These are phyloP conservation scores for Entomortierella chlamydospora DNA, from an alignment of 192 early-diverging fungal species.

Conservation along the genomic window DNA sequence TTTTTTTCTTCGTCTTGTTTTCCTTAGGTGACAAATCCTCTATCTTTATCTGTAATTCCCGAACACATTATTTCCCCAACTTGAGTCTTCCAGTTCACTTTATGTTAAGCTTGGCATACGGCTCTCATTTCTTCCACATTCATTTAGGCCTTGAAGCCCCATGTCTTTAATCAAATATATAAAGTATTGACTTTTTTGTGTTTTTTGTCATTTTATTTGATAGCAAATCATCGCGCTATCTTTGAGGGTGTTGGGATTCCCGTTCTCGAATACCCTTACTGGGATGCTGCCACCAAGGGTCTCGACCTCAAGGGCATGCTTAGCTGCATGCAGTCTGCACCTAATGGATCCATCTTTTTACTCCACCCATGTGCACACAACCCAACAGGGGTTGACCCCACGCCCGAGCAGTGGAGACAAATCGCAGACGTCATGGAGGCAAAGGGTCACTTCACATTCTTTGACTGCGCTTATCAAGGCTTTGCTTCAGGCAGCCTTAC, in stretches of 20 bases:
- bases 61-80: no score
- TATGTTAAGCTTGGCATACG: neutral
- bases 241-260: constrained; percentile 86
- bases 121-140: neutral
- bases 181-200: neutral
- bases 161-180: no score
- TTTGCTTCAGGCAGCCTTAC: constrained; percentile 94
- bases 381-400: constrained; percentile 98
- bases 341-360: constrained; percentile 84
- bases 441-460: constrained; percentile 91
- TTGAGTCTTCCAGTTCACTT: neutral
- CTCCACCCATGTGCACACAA: constrained; percentile 99
- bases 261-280: constrained; percentile 92
- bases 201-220: neutral
- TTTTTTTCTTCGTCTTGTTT: constrained; percentile 2
- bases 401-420: constrained; percentile 89
- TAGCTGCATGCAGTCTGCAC: constrained; percentile 71
- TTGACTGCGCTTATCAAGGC: constrained; percentile 99
- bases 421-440: constrained; percentile 87
- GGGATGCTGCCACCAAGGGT: constrained; percentile 78
- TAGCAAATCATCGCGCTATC: constrained; percentile 78
- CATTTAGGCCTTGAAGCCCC: no score
- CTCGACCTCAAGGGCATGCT: constrained; percentile 87
- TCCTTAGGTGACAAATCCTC: no score
- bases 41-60: no score